Base-by-base conservation (phyloP, 768 basidiomycete species). In the Boletus vinaceobasis region DNA sequence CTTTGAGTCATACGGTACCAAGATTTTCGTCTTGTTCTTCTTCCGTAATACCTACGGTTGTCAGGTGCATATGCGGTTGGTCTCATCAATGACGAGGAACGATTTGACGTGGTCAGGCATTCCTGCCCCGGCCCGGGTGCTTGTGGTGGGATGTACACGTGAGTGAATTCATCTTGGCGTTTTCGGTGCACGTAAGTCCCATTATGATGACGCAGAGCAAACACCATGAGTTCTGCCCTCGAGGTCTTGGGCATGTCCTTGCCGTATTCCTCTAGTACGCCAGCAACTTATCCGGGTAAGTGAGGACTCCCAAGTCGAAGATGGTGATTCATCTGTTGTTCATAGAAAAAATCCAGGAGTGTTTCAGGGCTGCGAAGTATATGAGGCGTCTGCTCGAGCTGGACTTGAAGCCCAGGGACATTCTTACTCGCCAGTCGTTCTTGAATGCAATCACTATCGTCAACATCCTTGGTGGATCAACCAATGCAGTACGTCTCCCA, bases 61-160 rank as follows among this genome's bases (percentile, higher is more conserved):
- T 23, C 54, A 91, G 89, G 89, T 53, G 89, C 91, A 35, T 93
- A 76, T 65, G 72, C 85, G 11, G 79, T 88, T 21, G 89, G 89
- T 7, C 84, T 84, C 63, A 92, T 94, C 61, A 83, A 65, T 39
- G 89, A 92, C 40, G 88, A 89, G 61, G 81, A 94, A 65, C 80
- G 87, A 29, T 82, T 90, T 60, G 92, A 95, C 60, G 90, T 93
- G 44, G 84, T 94, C 37, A 83, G 86, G 36, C 84, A 93, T 71
- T 85, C 91, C 32, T 94, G 92, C 64, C 90, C 92, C 15, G 88
- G 89, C 10, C 74, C 89, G 15, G 92, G 92, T 37, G 88, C 86
- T 23, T 93, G 91, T 60, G 90, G 91, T 29, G 90, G 90, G 14
- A 93, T 93, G 90, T 93, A 85, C 67, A 92, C 90, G 82, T 82